phyloP scores from a whole-genome alignment of 345 rosid species.

The Isatis tinctoria region DNA sequence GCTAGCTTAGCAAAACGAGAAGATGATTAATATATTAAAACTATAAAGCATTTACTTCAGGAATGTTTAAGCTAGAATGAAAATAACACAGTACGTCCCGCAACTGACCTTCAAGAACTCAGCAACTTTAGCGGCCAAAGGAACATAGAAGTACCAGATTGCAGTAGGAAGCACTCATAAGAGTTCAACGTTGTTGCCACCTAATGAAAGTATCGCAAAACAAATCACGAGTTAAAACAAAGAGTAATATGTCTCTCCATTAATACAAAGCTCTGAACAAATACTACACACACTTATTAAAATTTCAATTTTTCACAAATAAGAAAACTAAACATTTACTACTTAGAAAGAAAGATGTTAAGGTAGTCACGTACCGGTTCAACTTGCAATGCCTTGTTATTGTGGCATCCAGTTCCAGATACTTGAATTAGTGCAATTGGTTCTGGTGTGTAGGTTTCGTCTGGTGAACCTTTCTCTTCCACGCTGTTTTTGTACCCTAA shows the following conservation, averaged over 20 bases:
- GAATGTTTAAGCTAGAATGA: neutral
- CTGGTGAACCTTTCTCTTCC: constrained; percentile 56
- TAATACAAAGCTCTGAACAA: neutral
- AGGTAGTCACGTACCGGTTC: constrained; percentile 55
- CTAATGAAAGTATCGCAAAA: constrained; percentile 36
- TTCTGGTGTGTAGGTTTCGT: constrained; percentile 71
- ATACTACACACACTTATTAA: neutral
- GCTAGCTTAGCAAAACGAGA: constrained; percentile 47
- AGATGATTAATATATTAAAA: neutral
- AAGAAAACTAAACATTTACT: neutral
- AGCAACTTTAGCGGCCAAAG: constrained; percentile 80
- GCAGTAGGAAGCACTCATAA: constrained; percentile 86
- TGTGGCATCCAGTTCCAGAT: constrained; percentile 74
- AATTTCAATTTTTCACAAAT: neutral
- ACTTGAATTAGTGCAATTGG: constrained; percentile 72
- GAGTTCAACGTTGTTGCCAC: constrained; percentile 85
- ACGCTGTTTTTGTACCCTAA: constrained; percentile 68
- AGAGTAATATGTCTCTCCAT: neutral
- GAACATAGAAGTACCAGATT: constrained; percentile 87
- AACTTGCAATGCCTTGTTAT: constrained; percentile 78
- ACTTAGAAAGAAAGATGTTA: neutral
- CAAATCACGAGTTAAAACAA: neutral
- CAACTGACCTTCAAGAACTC: constrained; percentile 76
- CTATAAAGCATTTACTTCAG: neutral
- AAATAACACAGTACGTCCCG: neutral